Evolutionary conservation across 2,329 filamentous ascomycete species (phyloP).

Genomic region (Cladosporium sphaerospermum): DNA sequence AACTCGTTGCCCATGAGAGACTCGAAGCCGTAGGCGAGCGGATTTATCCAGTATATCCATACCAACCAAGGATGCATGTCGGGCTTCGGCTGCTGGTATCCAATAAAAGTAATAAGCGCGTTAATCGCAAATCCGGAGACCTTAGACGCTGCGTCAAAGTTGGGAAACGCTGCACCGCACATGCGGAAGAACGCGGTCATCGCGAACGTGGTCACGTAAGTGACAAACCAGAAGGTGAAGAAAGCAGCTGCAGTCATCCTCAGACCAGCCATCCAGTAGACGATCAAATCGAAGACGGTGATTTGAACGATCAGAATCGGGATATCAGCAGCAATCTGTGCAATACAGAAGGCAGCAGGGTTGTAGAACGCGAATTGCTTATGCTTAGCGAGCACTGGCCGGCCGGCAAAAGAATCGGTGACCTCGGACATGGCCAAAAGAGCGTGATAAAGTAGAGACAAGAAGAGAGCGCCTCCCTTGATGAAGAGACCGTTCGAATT

Average conservation of each 20-base stretch:
- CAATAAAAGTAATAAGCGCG: conserved; percentile 24
- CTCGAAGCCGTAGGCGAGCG: conserved; percentile 29
- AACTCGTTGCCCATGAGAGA: conserved; percentile 49
- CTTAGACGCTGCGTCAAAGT: conserved; percentile 28
- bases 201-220: conserved; percentile 41
- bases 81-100: conserved; percentile 29
- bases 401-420: conserved; percentile 43
- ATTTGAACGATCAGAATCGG: conserved; percentile 55
- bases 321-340: conserved; percentile 46
- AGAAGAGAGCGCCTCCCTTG: conserved; percentile 59
- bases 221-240: conserved; percentile 56
- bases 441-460: conserved; percentile 57
- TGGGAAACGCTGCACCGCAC: conserved; percentile 30
- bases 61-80: conserved; percentile 46
- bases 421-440: conserved; percentile 63
- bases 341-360: conserved; percentile 44
- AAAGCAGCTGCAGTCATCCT: conserved; percentile 47
- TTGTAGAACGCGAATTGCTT: conserved; percentile 35
- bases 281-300: conserved; percentile 49
- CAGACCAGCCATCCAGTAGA: conserved; percentile 61
- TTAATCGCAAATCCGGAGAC: conserved; percentile 26
- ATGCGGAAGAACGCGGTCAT: conserved; percentile 41
- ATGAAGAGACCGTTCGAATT: conserved; percentile 56
- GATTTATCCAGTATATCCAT: conserved; percentile 54
- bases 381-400: conserved; percentile 43